A percentile compares a stretch with the other conserved stretches of the same genome.
Evolutionary conservation across 2,329 filamentous ascomycete species (phyloP).

Genomic region (Pleomassaria siparia): DNA sequence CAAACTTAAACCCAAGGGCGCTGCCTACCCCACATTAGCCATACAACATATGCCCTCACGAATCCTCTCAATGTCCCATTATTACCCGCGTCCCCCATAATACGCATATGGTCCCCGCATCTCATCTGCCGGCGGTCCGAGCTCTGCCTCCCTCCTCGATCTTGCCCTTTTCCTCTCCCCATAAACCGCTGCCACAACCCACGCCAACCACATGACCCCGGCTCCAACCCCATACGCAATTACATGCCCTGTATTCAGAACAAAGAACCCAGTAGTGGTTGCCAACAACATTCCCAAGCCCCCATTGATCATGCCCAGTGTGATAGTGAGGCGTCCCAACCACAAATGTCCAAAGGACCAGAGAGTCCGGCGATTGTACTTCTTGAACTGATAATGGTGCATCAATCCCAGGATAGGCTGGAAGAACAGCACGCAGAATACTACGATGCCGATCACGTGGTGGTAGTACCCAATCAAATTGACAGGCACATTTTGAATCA

Average conservation of each 20-base stretch:
- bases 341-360: slow-evolving; percentile 56
- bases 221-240: slow-evolving; percentile 38
- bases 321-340: slow-evolving; percentile 54
- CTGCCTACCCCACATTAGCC: neutral
- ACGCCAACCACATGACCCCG: slow-evolving; percentile 38
- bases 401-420: slow-evolving; percentile 55
- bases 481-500: slow-evolving; percentile 43
- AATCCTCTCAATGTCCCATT: no score
- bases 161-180: slow-evolving; percentile 28
- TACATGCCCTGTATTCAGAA: slow-evolving; percentile 27
- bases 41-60: no score
- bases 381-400: slow-evolving; percentile 55
- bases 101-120: slow-evolving; percentile 23
- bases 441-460: slow-evolving; percentile 55
- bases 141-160: slow-evolving; percentile 13
- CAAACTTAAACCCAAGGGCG: neutral
- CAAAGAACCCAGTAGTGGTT: slow-evolving; percentile 27
- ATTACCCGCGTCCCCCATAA: neutral
- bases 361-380: slow-evolving; percentile 46
- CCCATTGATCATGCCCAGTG: slow-evolving; percentile 58
- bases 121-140: slow-evolving; percentile 9
- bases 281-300: slow-evolving; percentile 50
- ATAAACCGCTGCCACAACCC: slow-evolving; percentile 28
- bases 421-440: slow-evolving; percentile 55
- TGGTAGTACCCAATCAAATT: slow-evolving; percentile 46